Percentiles rank a stretch among this genome's conserved stretches.
phyloP scores from a whole-genome alignment of 805 yeast species.

The Pichia insulana region DNA sequence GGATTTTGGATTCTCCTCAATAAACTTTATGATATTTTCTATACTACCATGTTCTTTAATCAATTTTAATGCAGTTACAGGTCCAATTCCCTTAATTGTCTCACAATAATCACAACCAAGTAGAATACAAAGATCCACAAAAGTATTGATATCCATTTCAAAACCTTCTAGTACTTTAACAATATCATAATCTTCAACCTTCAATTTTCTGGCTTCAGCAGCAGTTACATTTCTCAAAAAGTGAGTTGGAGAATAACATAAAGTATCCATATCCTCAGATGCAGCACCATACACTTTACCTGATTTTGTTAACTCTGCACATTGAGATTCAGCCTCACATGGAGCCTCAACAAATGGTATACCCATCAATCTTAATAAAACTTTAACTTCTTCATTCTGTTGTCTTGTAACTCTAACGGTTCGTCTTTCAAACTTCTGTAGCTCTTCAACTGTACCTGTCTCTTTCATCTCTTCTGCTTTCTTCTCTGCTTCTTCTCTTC shows the following conservation, averaged over 20 bases:
- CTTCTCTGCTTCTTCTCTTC: constrained; percentile 76
- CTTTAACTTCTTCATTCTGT: constrained; percentile 91
- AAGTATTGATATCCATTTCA: constrained; percentile 62
- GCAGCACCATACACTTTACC: constrained; percentile 97
- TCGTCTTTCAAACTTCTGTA: constrained; percentile 71
- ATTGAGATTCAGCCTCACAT: constrained; percentile 97
- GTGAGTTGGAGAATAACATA: constrained; percentile 82
- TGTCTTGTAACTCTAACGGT: constrained; percentile 81
- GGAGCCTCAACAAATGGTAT: constrained; percentile 92
- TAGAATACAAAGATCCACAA: constrained; percentile 85
- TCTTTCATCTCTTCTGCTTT: constrained; percentile 69
- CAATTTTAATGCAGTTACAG: constrained; percentile 84
- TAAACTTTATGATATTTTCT: constrained; percentile 64
- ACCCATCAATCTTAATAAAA: constrained; percentile 79
- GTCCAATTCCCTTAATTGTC: constrained; percentile 91
- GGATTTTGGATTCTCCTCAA: constrained; percentile 46
- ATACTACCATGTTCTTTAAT: constrained; percentile 78
- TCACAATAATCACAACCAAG: constrained; percentile 97
- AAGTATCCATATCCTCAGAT: constrained; percentile 97
- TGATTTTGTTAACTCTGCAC: constrained; percentile 82
- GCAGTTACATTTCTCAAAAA: constrained; percentile 85
- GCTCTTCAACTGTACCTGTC: constrained; percentile 69
- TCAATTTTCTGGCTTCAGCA: constrained; percentile 87
- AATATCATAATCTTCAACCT: constrained; percentile 75
- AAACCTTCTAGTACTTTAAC: constrained; percentile 65